Evolutionary conservation across 1,284 basidiomycete genomes (phyloP), one percentile per base, ranked within the genome.

Genomic region (Nidula niveotomentosa): DNA sequence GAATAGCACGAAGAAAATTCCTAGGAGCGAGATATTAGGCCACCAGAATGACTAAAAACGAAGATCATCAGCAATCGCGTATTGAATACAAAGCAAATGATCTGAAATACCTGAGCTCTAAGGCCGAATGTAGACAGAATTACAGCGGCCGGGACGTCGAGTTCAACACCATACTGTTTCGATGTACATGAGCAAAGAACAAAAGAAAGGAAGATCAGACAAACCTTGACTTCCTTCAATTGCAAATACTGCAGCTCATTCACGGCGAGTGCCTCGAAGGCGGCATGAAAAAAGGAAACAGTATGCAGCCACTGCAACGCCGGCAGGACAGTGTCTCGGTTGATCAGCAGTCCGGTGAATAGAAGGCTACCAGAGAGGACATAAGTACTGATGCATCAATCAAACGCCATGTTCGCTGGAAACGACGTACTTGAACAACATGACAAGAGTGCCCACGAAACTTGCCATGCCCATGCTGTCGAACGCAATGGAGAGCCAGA

Each of bases 281-380:
- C 96, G n/a, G 96, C 96, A 73, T 98, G 96, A 88, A 97, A 98
- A 81, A 98, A 98, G 2, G 94, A 96, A 10, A 93, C 68, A 1
- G 91, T 94, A 67, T 94, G 91, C 59, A 98, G 76, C 93, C 94
- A 97, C 55, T 84, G 85, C 49, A 96, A 76, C 39, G 77, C 79
- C 0, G 78, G 76, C 0, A 85, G 81, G 9, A 98, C 85, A 23
- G 90, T 88, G 61, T 96, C 91, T 49, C 94, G 86, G 72, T 98
- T 99, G 76, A 99, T 94, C 54, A 98, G 77, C 55, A 98, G 75
- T 4, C 96, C 96, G 5, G 96, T 96, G 73, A 98, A 99, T 55
- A 98, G 80, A 53, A 99, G 77, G 69, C 95, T 98, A 58, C 2
- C 30, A 53, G 23, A n/a, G 34, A 18, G 17, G 51, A 35, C 13